Evolutionary conservation across 2,329 filamentous ascomycete species (phyloP).

Genomic region (Ophiostoma ips): DNA sequence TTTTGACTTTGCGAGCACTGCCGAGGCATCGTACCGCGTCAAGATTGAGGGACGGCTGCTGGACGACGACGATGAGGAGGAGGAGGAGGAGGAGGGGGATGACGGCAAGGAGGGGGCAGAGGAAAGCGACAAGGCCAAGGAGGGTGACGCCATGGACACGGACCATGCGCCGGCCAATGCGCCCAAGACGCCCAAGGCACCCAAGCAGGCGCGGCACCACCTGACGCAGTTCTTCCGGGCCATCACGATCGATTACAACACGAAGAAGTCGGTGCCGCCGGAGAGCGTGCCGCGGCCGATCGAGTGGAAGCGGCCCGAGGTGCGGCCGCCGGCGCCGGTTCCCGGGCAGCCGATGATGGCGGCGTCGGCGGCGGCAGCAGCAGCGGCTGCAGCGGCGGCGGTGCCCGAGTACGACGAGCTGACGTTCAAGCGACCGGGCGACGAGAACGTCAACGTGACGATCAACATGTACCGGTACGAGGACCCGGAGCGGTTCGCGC

Average conservation of each 20-base stretch:
- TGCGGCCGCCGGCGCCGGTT: constrained; percentile 31
- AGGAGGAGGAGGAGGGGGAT: constrained; percentile 24
- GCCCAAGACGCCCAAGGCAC: too few species aligned
- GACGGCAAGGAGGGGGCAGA: neutral
- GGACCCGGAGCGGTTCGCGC: constrained; percentile 66
- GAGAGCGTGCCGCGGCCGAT: constrained; percentile 31
- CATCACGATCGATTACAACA: constrained; percentile 59
- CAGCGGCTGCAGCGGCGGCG: constrained; percentile 23
- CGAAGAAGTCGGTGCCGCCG: constrained; percentile 26
- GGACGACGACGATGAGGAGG: constrained; percentile 48
- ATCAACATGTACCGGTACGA: constrained; percentile 80
- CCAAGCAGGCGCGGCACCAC: constrained; percentile 26
- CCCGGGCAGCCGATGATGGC: constrained; percentile 6
- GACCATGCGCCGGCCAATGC: constrained; percentile 30
- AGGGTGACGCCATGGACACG: constrained; percentile 45
- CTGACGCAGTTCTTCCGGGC: constrained; percentile 72
- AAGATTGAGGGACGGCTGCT: constrained; percentile 83
- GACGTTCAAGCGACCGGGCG: constrained; percentile 79
- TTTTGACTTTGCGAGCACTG: constrained; percentile 68
- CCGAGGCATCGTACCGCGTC: constrained; percentile 71
- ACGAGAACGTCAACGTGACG: constrained; percentile 83
- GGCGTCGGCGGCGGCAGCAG: constrained; percentile 19
- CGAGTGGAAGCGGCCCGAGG: constrained; percentile 76
- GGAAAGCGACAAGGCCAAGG: constrained; percentile 38
- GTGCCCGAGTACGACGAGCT: constrained; percentile 78